Base-by-base conservation (phyloP, 305 asterid species). In the Fraxinus angustifolia region DNA sequence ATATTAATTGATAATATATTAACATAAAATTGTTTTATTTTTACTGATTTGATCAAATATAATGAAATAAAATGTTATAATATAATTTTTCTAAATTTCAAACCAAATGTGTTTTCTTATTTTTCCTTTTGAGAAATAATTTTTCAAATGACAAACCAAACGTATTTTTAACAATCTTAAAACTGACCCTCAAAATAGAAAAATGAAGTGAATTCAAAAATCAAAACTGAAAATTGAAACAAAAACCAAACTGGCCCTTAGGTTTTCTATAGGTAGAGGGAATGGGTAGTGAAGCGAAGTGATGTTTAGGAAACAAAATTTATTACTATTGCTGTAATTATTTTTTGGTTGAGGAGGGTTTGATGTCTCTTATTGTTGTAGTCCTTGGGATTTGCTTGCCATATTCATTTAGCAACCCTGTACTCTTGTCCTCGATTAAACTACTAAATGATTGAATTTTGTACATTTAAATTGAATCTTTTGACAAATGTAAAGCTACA, bases 401-500 rank as follows among this genome's bases (percentile, higher is more conserved):
- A 58, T 19, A 58, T 58, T 58, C 28, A 58, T 58, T 58, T 58
- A 58, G 68, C 12, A 6, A 14, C 28, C 68, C 30, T 58, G 30
- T 58, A 19, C n/a, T 45, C 7, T 50, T 16, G 23, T 17, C 21
- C 62, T 50, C 0, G 62, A 50, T 50, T 50, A 50, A 16, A 8
- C 23, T 50, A 50, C 62, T 16, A 50, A 50, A 50, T 50, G 62
- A 50, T 50, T 50, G 62, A n/a, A 53, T 16, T 50, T 53, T 53
- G 62, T 53, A 23, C 62, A n/a, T n/a, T n/a, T 53, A 17, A 53
- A 53, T 53, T 53, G 62, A 78, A 50, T 34, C 40, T 36, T 60
- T 42, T 11, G 30, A 42, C 76, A 74, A 75, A 23, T 53, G 35
- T 76, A 34, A 60, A 45, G 17, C 81, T 71, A 53, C 45, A 78